Conservation (phyloP, 2,329 filamentous ascomycete species). For the Chalara sp. region DNA sequence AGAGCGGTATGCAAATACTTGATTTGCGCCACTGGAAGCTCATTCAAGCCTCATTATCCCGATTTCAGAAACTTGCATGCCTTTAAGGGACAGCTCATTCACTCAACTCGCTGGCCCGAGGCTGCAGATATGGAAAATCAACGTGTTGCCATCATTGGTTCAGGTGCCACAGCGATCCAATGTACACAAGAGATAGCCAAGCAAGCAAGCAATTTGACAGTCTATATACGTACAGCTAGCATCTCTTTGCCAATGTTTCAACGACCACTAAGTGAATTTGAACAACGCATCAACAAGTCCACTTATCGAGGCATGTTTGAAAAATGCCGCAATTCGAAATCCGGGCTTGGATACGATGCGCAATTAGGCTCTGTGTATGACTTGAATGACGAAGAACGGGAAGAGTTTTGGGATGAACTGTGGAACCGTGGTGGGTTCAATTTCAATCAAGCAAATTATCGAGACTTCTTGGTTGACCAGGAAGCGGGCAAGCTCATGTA, state of each 20-base stretch:
- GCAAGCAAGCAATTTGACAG: conserved; percentile 42
- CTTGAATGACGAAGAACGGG: no score
- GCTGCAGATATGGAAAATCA: conserved; percentile 44
- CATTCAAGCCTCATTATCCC: conserved; percentile 55
- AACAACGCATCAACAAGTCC: no score
- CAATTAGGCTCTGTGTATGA: no score
- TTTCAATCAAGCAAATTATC: conserved; percentile 26
- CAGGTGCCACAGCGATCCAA: conserved; percentile 51
- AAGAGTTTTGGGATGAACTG: conserved; percentile 29
- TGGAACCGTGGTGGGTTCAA: conserved; percentile 27
- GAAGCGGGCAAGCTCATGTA: conserved; percentile 26
- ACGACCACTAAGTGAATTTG: no score
- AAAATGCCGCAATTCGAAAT: no score
- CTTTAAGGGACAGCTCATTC: conserved; percentile 47
- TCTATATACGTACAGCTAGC: conserved; percentile 64
- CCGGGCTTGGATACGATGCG: no score
- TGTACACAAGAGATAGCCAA: conserved; percentile 52
- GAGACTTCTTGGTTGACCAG: conserved; percentile 23
- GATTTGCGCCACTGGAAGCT: conserved; percentile 31
- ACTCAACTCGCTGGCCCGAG: conserved; percentile 48
- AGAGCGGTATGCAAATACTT: conserved; percentile 10
- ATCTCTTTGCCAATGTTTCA: conserved; percentile 27
- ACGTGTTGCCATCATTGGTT: conserved; percentile 49
- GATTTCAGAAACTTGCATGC: conserved; percentile 41
- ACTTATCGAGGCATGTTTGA: no score